Conservation (phyloP, 257 asterid genomes). For the Parsonsia alboflavescens region DNA sequence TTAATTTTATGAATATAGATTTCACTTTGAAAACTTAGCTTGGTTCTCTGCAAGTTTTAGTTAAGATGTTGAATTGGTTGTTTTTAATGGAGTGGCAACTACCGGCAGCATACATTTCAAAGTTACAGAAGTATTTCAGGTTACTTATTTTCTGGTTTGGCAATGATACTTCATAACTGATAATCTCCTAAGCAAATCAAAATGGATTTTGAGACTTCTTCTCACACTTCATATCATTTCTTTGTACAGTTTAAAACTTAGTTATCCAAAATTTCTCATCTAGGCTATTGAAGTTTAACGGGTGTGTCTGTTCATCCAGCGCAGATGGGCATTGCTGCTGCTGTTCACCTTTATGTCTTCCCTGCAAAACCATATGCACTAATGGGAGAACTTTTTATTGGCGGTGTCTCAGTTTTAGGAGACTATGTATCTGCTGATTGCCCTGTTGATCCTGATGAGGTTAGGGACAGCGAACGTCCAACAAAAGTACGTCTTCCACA, state of each 20-base stretch:
- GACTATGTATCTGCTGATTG: conserved; percentile 93
- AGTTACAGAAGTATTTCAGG: neutral
- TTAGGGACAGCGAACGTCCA: conserved; percentile 95
- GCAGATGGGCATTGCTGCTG: conserved; percentile 98
- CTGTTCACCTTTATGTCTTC: conserved; percentile 89
- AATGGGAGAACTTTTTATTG: conserved; percentile 81
- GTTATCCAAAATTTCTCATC: conserved; percentile 7
- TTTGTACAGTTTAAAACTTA: neutral
- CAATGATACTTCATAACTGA: neutral
- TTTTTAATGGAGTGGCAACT: neutral
- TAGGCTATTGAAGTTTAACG: conserved; percentile 35
- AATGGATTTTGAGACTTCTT: neutral
- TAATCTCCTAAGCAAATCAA: neutral
- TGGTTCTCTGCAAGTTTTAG: neutral
- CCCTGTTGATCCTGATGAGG: conserved; percentile 93
- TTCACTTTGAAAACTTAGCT: neutral
- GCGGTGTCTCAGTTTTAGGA: conserved; percentile 87
- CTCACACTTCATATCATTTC: neutral
- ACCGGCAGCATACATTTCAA: neutral
- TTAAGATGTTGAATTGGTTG: neutral
- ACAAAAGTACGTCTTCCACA: conserved; percentile 87
- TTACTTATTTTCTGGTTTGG: neutral
- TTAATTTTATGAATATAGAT: neutral
- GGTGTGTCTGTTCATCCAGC: conserved; percentile 67
- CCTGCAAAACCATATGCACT: conserved; percentile 97